phyloP scores from a whole-genome alignment of 768 basidiomycete genomes.

The Mycena kentingensis region DNA sequence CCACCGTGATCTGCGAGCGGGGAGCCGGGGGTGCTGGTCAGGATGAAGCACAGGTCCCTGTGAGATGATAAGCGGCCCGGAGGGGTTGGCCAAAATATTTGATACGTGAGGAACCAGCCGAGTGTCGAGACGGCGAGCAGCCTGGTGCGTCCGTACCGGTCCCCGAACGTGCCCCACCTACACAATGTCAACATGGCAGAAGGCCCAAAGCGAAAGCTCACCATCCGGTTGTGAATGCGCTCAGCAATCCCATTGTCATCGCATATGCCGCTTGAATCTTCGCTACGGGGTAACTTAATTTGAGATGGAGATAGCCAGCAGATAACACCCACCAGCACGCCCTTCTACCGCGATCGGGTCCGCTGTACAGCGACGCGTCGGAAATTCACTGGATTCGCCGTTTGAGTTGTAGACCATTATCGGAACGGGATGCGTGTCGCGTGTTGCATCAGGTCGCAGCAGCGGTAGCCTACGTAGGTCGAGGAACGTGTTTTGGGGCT shows the following conservation, averaged over 20 bases:
- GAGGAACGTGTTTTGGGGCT: conserved; percentile 38
- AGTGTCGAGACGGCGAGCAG: conserved; percentile 73
- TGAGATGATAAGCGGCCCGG: conserved; percentile 4
- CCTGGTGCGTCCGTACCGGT: conserved; percentile 74
- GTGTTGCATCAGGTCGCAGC: conserved; percentile 1
- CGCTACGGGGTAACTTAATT: conserved; percentile 71
- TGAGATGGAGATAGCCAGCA: conserved; percentile 37
- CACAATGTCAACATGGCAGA: not conserved
- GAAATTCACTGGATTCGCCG: not conserved
- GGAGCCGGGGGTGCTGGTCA: conserved; percentile 72
- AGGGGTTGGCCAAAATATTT: conserved; percentile 21
- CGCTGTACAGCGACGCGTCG: conserved; percentile 6
- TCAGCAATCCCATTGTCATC: conserved; percentile 75
- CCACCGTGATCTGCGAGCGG: conserved; percentile 68
- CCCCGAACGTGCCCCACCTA: conserved; percentile 79
- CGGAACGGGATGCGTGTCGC: not conserved
- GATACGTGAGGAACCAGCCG: conserved; percentile 54
- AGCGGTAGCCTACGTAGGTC: not conserved
- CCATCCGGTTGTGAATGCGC: conserved; percentile 84
- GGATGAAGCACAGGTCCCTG: conserved; percentile 83
- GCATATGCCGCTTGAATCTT: conserved; percentile 76
- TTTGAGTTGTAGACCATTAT: conserved; percentile 21
- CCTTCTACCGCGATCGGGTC: conserved; percentile 15
- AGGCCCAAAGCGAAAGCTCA: not conserved
- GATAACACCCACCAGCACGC: conserved; percentile 10